Conservation (phyloP, 2,329 filamentous ascomycete species). For the Fusarium pilosicola region DNA sequence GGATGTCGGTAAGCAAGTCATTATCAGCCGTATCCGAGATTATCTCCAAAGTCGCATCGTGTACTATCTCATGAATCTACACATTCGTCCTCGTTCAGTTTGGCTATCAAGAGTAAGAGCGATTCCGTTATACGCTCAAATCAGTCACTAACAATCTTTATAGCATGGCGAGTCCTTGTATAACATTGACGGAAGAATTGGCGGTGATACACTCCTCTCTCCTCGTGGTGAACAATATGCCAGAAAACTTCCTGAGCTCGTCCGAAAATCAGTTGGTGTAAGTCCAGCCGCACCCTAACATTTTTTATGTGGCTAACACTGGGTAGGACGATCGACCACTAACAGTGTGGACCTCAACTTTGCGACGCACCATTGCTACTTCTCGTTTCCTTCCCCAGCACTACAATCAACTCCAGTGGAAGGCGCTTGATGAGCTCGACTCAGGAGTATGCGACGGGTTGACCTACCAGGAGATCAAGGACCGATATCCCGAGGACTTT, state of each 20-base stretch:
- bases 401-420: conserved; percentile 98
- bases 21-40: conserved; percentile 97
- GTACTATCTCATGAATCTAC: conserved; percentile 98
- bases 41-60: conserved; percentile 96
- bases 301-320: conserved; percentile 20
- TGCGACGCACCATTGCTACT: conserved; percentile 89
- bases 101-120: conserved; percentile 88
- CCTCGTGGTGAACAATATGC: conserved; percentile 89
- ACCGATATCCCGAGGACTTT: conserved; percentile 93
- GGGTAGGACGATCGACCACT: conserved; percentile 67
- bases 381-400: conserved; percentile 81
- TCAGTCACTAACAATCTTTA: conserved; percentile 7
- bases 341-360: conserved; percentile 70
- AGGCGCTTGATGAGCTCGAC: conserved; percentile 96
- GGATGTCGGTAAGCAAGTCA: conserved; percentile 93
- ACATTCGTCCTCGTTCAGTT: conserved; percentile 95
- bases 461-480: conserved; percentile 94
- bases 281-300: conserved; percentile 45
- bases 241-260: conserved; percentile 81
- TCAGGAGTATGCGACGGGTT: conserved; percentile 96
- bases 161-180: conserved; percentile 95
- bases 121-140: background rate
- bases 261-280: conserved; percentile 88
- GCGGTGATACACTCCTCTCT: conserved; percentile 89
- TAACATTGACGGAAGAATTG: conserved; percentile 91